A percentile compares a stretch with the other conserved stretches of the same genome.
Evolutionary conservation across 345 rosid species (phyloP).

Genomic region (Sonneratia alba): DNA sequence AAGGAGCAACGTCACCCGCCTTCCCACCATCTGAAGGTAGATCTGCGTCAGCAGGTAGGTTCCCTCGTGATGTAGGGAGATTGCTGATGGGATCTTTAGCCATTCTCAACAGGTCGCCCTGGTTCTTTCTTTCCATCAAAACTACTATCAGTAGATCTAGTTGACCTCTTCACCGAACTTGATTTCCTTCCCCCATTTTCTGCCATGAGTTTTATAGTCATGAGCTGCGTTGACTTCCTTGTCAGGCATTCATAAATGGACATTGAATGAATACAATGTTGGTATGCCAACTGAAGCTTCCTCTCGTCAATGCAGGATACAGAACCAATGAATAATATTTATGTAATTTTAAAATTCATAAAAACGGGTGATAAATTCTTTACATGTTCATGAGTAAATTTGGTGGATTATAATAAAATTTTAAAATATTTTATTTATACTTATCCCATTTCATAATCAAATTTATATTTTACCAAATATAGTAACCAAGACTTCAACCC

Average conservation of each 20-base stretch:
- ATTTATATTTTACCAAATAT: no score
- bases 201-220: not conserved
- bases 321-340: no score
- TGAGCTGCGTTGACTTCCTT: not conserved
- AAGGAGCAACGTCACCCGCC: conserved; percentile 10
- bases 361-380: no score
- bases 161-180: conserved; percentile 3
- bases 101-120: conserved; percentile 19
- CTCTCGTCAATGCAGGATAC: no score
- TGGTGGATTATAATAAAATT: no score
- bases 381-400: no score
- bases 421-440: no score
- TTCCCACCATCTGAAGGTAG: conserved; percentile 37
- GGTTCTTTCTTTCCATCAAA: conserved; percentile 35
- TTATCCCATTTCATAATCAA: no score
- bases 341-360: no score
- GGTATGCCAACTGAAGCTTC: no score
- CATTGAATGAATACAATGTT: no score
- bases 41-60: conserved; percentile 22
- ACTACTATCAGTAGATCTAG: conserved; percentile 7
- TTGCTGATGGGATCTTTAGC: conserved; percentile 5
- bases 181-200: conserved; percentile 12
- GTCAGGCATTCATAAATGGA: not conserved
- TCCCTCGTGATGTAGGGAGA: not conserved
- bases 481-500: no score